phyloP scores from a whole-genome alignment of 331 rosid species.

The Pyracantha coccinea region DNA sequence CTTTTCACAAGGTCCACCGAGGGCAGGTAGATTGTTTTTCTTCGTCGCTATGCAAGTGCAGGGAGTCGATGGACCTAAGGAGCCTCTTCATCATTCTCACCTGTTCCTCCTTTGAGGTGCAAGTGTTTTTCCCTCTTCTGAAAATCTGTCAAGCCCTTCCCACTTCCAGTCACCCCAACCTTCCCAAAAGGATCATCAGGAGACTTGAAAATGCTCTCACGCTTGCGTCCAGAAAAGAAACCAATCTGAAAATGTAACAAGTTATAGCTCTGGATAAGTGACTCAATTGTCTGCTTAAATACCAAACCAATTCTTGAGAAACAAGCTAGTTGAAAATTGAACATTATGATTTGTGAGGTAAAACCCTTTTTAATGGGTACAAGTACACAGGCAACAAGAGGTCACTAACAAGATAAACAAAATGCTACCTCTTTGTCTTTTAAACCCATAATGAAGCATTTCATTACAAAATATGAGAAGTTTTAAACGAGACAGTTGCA shows the following conservation, averaged over 20 bases:
- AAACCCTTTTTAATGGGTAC: neutral
- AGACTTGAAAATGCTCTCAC: constrained; percentile 96
- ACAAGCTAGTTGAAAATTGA: neutral
- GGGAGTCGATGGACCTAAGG: neutral
- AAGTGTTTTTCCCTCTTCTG: constrained; percentile 93
- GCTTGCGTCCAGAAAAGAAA: constrained; percentile 82
- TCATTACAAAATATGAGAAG: neutral
- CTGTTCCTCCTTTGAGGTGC: constrained; percentile 84
- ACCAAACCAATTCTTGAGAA: neutral
- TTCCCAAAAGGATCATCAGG: constrained; percentile 90
- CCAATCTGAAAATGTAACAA: constrained; percentile 48
- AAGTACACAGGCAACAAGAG: too few species aligned
- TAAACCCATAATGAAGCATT: neutral
- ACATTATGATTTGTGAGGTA: neutral
- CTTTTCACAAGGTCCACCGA: neutral
- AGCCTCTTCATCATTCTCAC: constrained; percentile 64
- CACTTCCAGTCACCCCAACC: constrained; percentile 99
- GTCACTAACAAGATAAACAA: neutral
- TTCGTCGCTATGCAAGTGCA: neutral
- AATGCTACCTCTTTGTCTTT: neutral
- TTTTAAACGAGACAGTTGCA: neutral
- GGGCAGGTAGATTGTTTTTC: neutral
- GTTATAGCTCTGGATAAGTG: neutral
- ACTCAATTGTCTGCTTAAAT: neutral
- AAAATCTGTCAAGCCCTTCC: constrained; percentile 94